These are phyloP conservation scores for Carex pumila DNA, from an alignment of 176 grass and related monocot genomes.

Conservation along the genomic window DNA sequence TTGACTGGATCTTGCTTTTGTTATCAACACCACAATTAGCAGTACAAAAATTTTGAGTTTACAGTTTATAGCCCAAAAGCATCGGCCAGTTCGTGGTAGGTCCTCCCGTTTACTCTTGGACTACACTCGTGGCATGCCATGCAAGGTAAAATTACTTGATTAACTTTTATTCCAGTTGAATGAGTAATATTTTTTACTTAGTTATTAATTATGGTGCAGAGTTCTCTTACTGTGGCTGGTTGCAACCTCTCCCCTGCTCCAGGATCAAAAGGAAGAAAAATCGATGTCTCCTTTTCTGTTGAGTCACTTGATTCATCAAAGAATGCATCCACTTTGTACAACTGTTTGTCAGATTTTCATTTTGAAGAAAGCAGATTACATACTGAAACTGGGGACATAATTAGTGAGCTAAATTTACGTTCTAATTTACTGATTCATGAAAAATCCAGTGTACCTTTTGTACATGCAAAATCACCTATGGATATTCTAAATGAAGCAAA, in stretches of 20 bases:
- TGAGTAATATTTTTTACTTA: not conserved
- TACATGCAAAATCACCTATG: slow-evolving; percentile 47
- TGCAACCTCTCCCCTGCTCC: slow-evolving; percentile 74
- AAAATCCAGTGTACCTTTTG: slow-evolving; percentile 31
- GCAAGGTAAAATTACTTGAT: slow-evolving; percentile 57
- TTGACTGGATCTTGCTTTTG: not conserved
- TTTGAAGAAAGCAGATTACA: slow-evolving; percentile 29
- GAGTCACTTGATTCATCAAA: slow-evolving; percentile 43
- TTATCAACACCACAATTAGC: not conserved
- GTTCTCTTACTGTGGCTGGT: slow-evolving; percentile 69
- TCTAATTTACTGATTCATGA: slow-evolving; percentile 34
- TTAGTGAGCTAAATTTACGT: slow-evolving; percentile 30
- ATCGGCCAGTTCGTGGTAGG: slow-evolving; percentile 74
- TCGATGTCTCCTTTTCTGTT: slow-evolving; percentile 66
- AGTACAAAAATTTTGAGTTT: not conserved
- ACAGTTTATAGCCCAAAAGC: slow-evolving; percentile 88
- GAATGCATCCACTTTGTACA: slow-evolving; percentile 32
- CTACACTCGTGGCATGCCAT: slow-evolving; percentile 62
- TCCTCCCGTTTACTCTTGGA: slow-evolving; percentile 50
- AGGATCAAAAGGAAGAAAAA: slow-evolving; percentile 78
- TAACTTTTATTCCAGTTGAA: not conserved
- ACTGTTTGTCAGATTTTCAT: slow-evolving; percentile 33
- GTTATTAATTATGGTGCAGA: slow-evolving; percentile 44
- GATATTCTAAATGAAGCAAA: slow-evolving; percentile 78
- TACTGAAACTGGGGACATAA: slow-evolving; percentile 51